phyloP scores from a whole-genome alignment of 2,329 filamentous ascomycete genomes.

The Penicillium sp. region DNA sequence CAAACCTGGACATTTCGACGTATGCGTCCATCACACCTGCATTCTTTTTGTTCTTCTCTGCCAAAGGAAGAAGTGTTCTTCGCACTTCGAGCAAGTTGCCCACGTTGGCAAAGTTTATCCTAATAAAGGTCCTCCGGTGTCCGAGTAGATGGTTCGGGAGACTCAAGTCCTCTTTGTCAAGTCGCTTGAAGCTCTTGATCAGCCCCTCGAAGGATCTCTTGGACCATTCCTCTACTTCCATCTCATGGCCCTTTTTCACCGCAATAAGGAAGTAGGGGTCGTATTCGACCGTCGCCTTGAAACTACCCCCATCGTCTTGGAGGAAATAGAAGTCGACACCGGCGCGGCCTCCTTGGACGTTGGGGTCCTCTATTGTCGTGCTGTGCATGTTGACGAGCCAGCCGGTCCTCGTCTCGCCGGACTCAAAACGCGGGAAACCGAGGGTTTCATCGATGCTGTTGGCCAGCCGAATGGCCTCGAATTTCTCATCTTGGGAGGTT shows the following conservation, averaged over 20 bases:
- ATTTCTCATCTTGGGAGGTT: conserved; percentile 88
- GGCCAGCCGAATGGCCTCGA: conserved; percentile 78
- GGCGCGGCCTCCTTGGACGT: conserved; percentile 77
- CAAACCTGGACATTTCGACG: conserved; percentile 83
- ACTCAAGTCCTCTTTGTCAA: conserved; percentile 89
- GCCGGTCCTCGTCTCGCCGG: conserved; percentile 77
- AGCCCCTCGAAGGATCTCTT: conserved; percentile 75
- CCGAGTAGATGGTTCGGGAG: conserved; percentile 96
- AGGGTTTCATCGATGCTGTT: conserved; percentile 91
- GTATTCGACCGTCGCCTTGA: conserved; percentile 95
- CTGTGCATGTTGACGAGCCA: conserved; percentile 97
- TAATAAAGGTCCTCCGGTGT: conserved; percentile 82
- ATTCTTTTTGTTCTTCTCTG: conserved; percentile 94
- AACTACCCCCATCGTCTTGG: conserved; percentile 80
- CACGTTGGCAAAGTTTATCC: conserved; percentile 85
- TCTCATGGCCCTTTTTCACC: conserved; percentile 80
- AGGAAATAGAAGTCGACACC: conserved; percentile 98
- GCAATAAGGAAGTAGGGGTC: conserved; percentile 95
- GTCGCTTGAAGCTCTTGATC: conserved; percentile 70
- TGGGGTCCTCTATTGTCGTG: conserved; percentile 80
- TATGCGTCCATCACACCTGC: conserved; percentile 98
- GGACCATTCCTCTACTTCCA: conserved; percentile 95
- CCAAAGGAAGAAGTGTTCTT: conserved; percentile 81
- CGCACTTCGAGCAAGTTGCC: conserved; percentile 80
- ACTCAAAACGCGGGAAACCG: conserved; percentile 90